Base-by-base conservation (phyloP, 2,329 filamentous ascomycete genomes). In the Cryphonectria radicalis region DNA sequence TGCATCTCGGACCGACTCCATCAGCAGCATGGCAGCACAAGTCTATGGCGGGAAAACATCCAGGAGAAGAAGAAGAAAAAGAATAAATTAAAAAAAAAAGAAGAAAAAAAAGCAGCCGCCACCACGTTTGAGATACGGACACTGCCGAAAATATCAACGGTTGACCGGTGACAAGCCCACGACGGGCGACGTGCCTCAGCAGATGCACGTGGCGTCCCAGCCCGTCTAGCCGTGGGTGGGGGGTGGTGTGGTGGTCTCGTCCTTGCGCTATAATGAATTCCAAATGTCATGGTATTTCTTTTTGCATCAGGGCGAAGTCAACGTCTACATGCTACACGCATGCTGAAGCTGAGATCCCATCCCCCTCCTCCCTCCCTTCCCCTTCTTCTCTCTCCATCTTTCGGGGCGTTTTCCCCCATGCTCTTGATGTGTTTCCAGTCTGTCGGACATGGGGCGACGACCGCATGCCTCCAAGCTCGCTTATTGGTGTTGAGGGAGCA, bases 401-500 rank as follows among this genome's bases (percentile, higher is more conserved):
- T 60, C 57, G 17, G 11, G 37, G 28, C 6, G 11, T 4, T 1
- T 57, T 35, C 3, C 57, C 50, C 37, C 50, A 22, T 14, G 14
- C n/a, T 17, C 22, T 22, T 14, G 22, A 17, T 35, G 35, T 25
- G 13, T n/a, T 13, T 42, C 25, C 35, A 59, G 35, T 37, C 19
- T 14, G 35, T 43, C 14, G 22, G 53, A n/a, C 50, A 40, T 40
- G 10, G 42, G 50, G 46, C 25, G 42, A 50, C 46, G 35, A n/a
- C 22, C 46, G n/a, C 22, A 68, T 35, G 65, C 60, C 62, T 70
- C 70, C 68, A 71, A 70, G 55, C 73, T 72, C 70, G 67, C 70
- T 66, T 43, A 63, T 59, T 42, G 63, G 28, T 19, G 43, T 63
- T 71, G 35, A 14, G 40, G 55, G 66, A 50, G 19, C 43, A 50